These are phyloP conservation scores for Aegilops umbellulata DNA, from an alignment of 176 grass and related monocot genomes.

Conservation along the genomic window DNA sequence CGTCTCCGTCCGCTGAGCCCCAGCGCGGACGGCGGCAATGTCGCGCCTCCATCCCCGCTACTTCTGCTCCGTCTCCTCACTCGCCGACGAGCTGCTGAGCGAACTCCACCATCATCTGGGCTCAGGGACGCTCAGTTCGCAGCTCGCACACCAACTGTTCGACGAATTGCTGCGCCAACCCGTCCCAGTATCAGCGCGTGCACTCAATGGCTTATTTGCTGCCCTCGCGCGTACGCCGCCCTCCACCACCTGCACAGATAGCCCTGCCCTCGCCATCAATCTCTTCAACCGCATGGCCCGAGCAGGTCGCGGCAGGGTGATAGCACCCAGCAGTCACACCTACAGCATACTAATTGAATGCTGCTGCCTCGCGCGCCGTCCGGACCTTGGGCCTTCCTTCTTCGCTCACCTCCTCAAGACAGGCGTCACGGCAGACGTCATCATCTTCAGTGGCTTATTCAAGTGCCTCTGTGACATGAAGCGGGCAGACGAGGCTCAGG, in stretches of 20 bases:
- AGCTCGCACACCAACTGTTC: background rate
- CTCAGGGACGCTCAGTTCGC: background rate
- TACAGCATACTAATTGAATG: background rate
- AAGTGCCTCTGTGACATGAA: background rate
- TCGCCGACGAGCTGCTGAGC: background rate
- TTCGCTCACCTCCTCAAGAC: background rate
- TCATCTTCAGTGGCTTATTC: background rate
- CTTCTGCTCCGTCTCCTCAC: background rate
- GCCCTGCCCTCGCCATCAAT: background rate
- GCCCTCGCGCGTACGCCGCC: background rate
- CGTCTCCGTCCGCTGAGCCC: too few species aligned
- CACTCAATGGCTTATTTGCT: background rate
- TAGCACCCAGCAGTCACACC: too few species aligned
- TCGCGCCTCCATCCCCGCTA: background rate
- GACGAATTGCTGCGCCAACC: background rate
- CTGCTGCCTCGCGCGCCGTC: background rate
- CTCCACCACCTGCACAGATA: background rate
- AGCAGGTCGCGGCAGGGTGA: background rate
- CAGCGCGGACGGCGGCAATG: background rate
- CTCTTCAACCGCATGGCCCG: background rate
- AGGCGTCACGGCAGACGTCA: background rate
- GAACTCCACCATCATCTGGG: background rate
- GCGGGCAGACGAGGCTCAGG: background rate
- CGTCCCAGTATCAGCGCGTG: background rate
- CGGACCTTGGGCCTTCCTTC: background rate